Percentiles rank a stretch among this genome's conserved stretches.
phyloP scores from a whole-genome alignment of 1,139 yeast genomes.

The Yarrowia galli region DNA sequence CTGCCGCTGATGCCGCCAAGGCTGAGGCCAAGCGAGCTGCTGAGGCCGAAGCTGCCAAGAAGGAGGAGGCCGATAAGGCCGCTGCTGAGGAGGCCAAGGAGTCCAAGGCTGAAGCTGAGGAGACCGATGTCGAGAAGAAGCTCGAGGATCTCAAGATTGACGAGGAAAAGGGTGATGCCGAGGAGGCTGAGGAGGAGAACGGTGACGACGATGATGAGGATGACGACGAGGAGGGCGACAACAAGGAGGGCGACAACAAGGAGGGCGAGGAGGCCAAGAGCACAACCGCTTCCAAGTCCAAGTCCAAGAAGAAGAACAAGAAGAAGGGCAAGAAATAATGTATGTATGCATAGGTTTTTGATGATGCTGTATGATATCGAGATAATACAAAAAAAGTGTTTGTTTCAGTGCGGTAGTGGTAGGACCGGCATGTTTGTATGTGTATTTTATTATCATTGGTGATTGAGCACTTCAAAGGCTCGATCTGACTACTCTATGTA shows the following conservation, averaged over 20 bases:
- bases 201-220: slow-evolving; percentile 41
- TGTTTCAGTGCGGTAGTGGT: neutral
- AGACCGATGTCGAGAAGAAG: slow-evolving; percentile 41
- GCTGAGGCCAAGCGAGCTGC: slow-evolving; percentile 42
- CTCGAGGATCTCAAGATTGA: slow-evolving; percentile 41
- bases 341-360: slow-evolving; percentile 33
- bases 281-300: slow-evolving; percentile 20
- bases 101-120: slow-evolving; percentile 43
- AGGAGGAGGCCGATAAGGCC: slow-evolving; percentile 27
- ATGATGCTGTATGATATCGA: slow-evolving; percentile 31
- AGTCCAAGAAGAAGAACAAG: slow-evolving; percentile 38
- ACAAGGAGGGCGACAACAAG: slow-evolving; percentile 40
- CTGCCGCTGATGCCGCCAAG: slow-evolving; percentile 33
- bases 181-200: slow-evolving; percentile 43
- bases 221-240: slow-evolving; percentile 5
- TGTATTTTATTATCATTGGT: neutral
- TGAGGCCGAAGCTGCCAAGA: slow-evolving; percentile 42
- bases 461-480: too few relatives aligned
- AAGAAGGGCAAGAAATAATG: slow-evolving; percentile 38
- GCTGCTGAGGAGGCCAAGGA: slow-evolving; percentile 33
- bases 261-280: slow-evolving; percentile 42
- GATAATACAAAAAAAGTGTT: slow-evolving; percentile 21
- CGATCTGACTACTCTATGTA: neutral
- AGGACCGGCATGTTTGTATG: neutral
- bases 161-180: slow-evolving; percentile 41